These are phyloP conservation scores for Kandelia obovata DNA, from an alignment of 345 rosid species.

Conservation along the genomic window DNA sequence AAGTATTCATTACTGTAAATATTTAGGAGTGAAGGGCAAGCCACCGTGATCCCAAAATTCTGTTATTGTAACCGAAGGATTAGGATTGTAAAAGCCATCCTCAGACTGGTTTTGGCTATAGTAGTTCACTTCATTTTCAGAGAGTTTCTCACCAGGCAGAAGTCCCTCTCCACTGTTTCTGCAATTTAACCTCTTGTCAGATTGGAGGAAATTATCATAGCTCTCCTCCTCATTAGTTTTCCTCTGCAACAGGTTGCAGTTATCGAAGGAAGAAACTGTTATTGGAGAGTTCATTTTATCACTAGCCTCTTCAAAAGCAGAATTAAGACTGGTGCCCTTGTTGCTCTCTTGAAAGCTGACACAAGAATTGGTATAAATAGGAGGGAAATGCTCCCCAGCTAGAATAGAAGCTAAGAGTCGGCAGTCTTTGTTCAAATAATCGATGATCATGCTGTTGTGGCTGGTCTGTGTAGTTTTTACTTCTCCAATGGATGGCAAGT, in stretches of 20 bases:
- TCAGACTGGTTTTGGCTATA: constrained; percentile 23
- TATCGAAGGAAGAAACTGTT: constrained; percentile 21
- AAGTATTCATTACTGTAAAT: constrained; percentile 11
- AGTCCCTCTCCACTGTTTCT: constrained; percentile 15
- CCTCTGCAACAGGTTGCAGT: constrained; percentile 24
- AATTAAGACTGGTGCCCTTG: constrained; percentile 10
- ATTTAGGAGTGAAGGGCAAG: constrained; percentile 19
- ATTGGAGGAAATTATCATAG: constrained; percentile 16
- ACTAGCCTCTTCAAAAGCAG: constrained; percentile 1
- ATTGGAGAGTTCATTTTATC: constrained; percentile 24
- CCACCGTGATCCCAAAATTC: constrained; percentile 27
- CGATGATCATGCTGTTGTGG: constrained; percentile 26
- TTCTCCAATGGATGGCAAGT: constrained; percentile 14
- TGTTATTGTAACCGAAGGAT: constrained; percentile 15
- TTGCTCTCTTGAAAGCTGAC: constrained; percentile 22
- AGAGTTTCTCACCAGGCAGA: constrained; percentile 8
- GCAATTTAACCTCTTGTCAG: constrained; percentile 13
- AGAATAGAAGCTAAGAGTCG: constrained; percentile 35
- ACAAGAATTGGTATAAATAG: constrained; percentile 23
- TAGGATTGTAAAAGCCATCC: constrained; percentile 23
- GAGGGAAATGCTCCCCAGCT: constrained; percentile 29
- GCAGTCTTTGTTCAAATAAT: constrained; percentile 41
- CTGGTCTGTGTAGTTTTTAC: constrained; percentile 6
- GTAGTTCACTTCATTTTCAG: constrained; percentile 11
- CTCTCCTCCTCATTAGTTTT: constrained; percentile 21